Evolutionary conservation across 805 yeast genomes (phyloP).

Genomic region (Yamadazyma ubonensis): DNA sequence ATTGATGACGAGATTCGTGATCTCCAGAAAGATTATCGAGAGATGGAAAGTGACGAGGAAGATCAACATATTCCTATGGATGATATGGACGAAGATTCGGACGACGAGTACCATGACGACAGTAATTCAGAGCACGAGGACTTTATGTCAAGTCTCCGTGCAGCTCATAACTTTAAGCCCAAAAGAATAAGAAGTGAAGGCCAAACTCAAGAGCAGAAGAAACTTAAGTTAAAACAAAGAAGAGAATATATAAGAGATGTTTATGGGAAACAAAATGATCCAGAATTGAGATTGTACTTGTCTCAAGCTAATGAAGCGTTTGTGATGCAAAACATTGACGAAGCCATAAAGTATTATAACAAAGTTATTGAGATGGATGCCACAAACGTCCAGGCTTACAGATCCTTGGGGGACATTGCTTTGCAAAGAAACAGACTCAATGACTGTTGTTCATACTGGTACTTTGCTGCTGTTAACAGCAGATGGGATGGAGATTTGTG

Average conservation of each 20-base stretch:
- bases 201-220: conserved; percentile 5
- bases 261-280: conserved; percentile 53
- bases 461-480: conserved; percentile 74
- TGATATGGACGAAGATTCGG: no score
- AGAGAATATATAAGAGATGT: conserved; percentile 12
- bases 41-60: no score
- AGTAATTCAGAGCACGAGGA: conserved; percentile 4
- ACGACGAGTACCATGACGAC: background rate
- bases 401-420: conserved; percentile 83
- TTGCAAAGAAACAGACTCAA: conserved; percentile 61
- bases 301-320: conserved; percentile 80
- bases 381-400: conserved; percentile 78
- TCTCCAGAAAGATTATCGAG: no score
- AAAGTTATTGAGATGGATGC: conserved; percentile 79
- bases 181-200: conserved; percentile 17
- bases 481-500: conserved; percentile 77
- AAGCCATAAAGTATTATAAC: conserved; percentile 57
- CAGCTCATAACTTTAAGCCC: conserved; percentile 2
- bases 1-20: background rate
- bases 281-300: conserved; percentile 65
- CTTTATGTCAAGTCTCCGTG: conserved; percentile 1
- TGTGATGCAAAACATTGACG: conserved; percentile 59
- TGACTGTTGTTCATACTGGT: conserved; percentile 79
- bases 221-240: conserved; percentile 24
- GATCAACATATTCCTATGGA: no score